A percentile compares a stretch with the other conserved stretches of the same genome.
Conservation (phyloP, 768 basidiomycete species). For the Mrakia frigida region DNA sequence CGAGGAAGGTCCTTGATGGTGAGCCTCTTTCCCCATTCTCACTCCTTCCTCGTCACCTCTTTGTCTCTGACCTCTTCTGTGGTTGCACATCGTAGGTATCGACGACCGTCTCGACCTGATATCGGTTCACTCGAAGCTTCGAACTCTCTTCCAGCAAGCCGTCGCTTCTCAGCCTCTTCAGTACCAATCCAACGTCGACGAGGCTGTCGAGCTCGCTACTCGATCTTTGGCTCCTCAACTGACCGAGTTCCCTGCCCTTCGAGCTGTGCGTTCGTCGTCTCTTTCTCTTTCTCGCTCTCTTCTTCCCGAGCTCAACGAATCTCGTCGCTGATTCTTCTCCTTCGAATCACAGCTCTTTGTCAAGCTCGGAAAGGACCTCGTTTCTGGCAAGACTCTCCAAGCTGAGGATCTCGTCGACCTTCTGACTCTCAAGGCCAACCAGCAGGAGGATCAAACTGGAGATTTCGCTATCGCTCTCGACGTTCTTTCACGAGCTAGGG, state of each 20-base stretch:
- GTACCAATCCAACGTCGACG: constrained; percentile 46
- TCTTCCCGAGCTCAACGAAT: not conserved
- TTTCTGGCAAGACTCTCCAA: constrained; percentile 68
- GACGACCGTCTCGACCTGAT: constrained; percentile 84
- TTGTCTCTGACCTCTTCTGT: not conserved
- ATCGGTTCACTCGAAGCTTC: constrained; percentile 68
- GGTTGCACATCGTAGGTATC: constrained; percentile 54
- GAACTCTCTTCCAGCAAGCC: constrained; percentile 56
- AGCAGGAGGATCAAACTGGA: constrained; percentile 46
- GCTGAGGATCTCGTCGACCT: constrained; percentile 79
- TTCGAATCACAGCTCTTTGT: constrained; percentile 57
- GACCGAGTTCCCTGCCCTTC: constrained; percentile 52
- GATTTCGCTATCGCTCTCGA: constrained; percentile 52
- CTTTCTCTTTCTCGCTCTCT: not conserved
- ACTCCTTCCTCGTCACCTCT: constrained; percentile 27
- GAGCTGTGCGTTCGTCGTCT: constrained; percentile 47
- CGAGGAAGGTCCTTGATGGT: constrained; percentile 51
- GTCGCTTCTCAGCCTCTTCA: constrained; percentile 49
- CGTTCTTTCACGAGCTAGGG: constrained; percentile 42
- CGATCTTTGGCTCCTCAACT: constrained; percentile 53
- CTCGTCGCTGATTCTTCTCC: not conserved
- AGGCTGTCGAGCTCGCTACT: constrained; percentile 24
- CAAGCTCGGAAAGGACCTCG: constrained; percentile 59
- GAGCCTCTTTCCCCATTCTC: not conserved
- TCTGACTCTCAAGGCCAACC: constrained; percentile 77